These are phyloP conservation scores for Entophlyctis luteolus DNA, from an alignment of 192 early-diverging fungal species.

Conservation along the genomic window DNA sequence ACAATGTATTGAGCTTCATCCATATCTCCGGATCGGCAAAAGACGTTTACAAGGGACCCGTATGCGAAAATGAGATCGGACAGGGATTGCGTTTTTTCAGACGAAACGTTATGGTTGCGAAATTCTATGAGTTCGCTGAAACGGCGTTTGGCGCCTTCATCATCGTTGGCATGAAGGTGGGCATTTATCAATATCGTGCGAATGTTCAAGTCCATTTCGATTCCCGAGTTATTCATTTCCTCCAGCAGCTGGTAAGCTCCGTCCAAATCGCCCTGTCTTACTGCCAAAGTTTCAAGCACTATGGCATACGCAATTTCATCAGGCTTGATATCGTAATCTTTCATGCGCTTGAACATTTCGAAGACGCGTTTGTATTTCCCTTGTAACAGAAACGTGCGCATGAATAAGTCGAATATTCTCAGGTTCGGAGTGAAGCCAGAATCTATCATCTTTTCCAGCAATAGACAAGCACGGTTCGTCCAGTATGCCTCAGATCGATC, in stretches of 20 bases:
- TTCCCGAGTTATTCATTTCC: neutral
- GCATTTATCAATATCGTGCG: slow-evolving; percentile 15
- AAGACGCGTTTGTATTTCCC: neutral
- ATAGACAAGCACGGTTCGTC: neutral
- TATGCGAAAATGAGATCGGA: neutral
- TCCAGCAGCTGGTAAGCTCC: neutral
- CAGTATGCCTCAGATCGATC: too few relatives aligned
- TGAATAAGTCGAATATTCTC: neutral
- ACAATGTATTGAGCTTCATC: slow-evolving; percentile 5
- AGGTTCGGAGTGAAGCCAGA: neutral
- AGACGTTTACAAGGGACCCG: neutral
- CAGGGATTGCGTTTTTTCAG: neutral
- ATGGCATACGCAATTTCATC: neutral
- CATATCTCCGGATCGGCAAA: slow-evolving; percentile 3
- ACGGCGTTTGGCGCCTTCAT: neutral
- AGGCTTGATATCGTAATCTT: neutral
- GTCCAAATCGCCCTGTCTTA: neutral
- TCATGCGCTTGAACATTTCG: neutral
- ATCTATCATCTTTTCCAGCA: neutral
- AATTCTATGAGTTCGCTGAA: neutral
- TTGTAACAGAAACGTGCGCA: slow-evolving; percentile 4
- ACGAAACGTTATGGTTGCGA: neutral
- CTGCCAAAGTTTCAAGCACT: slow-evolving; percentile 8
- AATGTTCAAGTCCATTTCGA: slow-evolving; percentile 4
- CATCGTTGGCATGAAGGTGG: neutral